Evolutionary conservation across 164 flowering plant genomes (phyloP), one percentile per base, ranked within the genome.

Genomic region (Tinospora cordifolia): DNA sequence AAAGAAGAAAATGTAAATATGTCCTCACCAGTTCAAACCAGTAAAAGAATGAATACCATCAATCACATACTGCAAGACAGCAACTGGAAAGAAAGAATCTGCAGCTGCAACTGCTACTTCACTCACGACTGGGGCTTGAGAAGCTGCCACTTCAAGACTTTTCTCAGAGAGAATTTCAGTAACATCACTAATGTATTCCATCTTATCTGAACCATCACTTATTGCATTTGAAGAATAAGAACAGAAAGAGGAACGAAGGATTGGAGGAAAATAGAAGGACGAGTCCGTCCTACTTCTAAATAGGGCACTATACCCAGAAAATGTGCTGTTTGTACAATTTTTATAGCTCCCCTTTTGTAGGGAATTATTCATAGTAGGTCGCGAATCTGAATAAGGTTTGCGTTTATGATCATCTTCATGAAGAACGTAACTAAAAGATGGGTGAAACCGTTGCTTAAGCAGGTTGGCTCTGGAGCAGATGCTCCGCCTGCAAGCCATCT

Each of bases 41-140:
- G 89, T 84, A 68, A 68, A 75, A 24, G 76, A 70, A 78, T 91
- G 97, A 68, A 89, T 77, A 19, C 70, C 76, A 74, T 85, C 92
- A 69, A 91, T 88, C 30, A 88, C 11, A 69, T 89, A 79, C 77
- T 91, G 94, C 77, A 89, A 74, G 17, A 76, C 81, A 3, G 88
- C 87, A 68, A 89, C 87, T 34, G 88, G 86, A 3, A 70, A 68
- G 46, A 40, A 80, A 59, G 88, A 89, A 78, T 88, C 94, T 0
- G 89, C 91, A 49, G 91, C 89, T 30, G 97, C 93, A 77, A 86
- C 59, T 10, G 88, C 89, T 63, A 91, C 93, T 77, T 91, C 97
- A 77, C 74, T 87, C 71, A 77, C 76, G 26, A 69, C 82, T 14
- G 91, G 83, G 25, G 75, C 86, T 49, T 81, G 86, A 11, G 83